These are phyloP conservation scores for Mycena maculata DNA, from an alignment of 768 basidiomycete genomes.

Conservation along the genomic window DNA sequence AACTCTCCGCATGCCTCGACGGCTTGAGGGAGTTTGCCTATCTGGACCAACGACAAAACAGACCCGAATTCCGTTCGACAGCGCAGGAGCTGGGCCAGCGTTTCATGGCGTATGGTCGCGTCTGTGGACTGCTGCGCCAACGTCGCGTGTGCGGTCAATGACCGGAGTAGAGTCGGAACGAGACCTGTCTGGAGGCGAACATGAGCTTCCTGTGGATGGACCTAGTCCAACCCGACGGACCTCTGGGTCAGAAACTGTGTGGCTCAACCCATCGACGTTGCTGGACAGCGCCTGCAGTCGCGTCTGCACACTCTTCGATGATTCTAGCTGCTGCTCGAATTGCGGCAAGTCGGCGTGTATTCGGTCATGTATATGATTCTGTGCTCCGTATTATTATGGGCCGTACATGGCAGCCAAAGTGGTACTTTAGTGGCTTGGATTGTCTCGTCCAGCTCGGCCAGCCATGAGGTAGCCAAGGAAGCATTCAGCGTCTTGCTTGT, in stretches of 20 bases:
- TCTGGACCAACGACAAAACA: slow-evolving; percentile 59
- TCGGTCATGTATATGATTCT: slow-evolving; percentile 79
- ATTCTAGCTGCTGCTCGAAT: slow-evolving; percentile 72
- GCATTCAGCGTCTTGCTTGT: slow-evolving; percentile 69
- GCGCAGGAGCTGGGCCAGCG: slow-evolving; percentile 65
- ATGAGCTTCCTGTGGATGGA: slow-evolving; percentile 19
- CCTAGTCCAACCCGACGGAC: slow-evolving; percentile 53
- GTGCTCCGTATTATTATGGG: slow-evolving; percentile 17
- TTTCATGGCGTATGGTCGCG: slow-evolving; percentile 60
- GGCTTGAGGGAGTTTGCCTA: slow-evolving; percentile 75
- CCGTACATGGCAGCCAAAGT: slow-evolving; percentile 11
- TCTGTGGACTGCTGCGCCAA: slow-evolving; percentile 74
- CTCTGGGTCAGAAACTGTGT: slow-evolving; percentile 67
- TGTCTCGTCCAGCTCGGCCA: slow-evolving; percentile 76
- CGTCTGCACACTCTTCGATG: slow-evolving; percentile 73
- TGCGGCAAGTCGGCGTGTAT: slow-evolving; percentile 71
- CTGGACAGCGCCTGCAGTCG: slow-evolving; percentile 62
- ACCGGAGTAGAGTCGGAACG: slow-evolving; percentile 65
- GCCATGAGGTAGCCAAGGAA: slow-evolving; percentile 73
- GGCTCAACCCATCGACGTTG: slow-evolving; percentile 64
- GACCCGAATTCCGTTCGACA: slow-evolving; percentile 61
- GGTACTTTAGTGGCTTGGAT: slow-evolving; percentile 78
- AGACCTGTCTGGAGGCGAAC: slow-evolving; percentile 68
- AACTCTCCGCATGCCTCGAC: slow-evolving; percentile 57
- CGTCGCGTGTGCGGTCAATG: slow-evolving; percentile 68